A percentile compares a stretch with the other conserved stretches of the same genome.
Conservation (phyloP, 1,139 yeast genomes). For the Kodamaea alishanica region DNA sequence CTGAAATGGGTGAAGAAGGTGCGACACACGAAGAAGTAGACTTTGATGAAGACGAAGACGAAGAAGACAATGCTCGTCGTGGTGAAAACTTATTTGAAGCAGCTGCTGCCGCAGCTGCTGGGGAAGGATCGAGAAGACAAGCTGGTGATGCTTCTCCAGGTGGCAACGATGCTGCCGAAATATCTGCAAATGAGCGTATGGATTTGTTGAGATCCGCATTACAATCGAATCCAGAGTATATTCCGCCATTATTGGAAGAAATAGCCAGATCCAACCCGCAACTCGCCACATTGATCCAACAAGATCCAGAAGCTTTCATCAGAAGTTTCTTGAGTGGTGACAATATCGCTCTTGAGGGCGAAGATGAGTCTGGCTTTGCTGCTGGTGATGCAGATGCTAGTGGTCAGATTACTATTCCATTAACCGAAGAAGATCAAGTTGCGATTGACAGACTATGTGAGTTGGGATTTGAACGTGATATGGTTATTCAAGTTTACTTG, state of each 20-base stretch:
- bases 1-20: conserved; percentile 21
- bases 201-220: conserved; percentile 72
- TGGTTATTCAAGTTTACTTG: conserved; percentile 90
- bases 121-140: conserved; percentile 23
- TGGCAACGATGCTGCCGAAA: conserved; percentile 25
- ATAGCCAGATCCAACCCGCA: conserved; percentile 83
- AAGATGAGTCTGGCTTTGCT: conserved; percentile 31
- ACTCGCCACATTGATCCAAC: conserved; percentile 74
- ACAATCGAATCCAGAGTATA: conserved; percentile 83
- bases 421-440: conserved; percentile 80
- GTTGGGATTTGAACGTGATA: conserved; percentile 83
- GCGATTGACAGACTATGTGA: conserved; percentile 88
- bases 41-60: conserved; percentile 23
- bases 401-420: conserved; percentile 51
- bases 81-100: conserved; percentile 63
- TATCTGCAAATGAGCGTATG: conserved; percentile 47
- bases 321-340: conserved; percentile 65
- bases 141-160: conserved; percentile 11
- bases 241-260: conserved; percentile 81
- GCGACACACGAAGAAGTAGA: conserved; percentile 17
- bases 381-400: conserved; percentile 33
- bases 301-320: conserved; percentile 83
- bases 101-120: conserved; percentile 61
- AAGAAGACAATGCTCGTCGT: conserved; percentile 22
- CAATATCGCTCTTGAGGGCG: conserved; percentile 41